Percentiles rank a stretch among this genome's conserved stretches.
phyloP scores from a whole-genome alignment of 805 yeast genomes.

The Kuraishia capsulata region DNA sequence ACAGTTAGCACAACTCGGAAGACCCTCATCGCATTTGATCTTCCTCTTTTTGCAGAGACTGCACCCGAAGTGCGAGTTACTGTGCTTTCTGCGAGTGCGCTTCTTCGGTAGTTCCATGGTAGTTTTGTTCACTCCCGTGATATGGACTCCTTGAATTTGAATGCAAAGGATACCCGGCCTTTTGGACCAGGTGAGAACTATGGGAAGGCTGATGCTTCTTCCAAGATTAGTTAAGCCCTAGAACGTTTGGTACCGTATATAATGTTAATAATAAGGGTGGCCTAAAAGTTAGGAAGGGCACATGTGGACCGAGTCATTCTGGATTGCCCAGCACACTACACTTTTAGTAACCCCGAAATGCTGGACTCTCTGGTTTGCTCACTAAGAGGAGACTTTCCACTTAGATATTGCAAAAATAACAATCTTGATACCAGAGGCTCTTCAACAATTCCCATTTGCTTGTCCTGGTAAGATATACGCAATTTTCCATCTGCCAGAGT shows the following conservation, averaged over 20 bases:
- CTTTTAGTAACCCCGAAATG: too few relatives aligned
- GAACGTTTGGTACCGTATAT: too few relatives aligned
- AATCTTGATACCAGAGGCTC: slow-evolving; percentile 57
- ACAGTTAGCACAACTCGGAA: slow-evolving; percentile 54
- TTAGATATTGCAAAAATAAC: slow-evolving; percentile 68
- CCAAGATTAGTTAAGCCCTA: too few relatives aligned
- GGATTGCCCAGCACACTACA: too few relatives aligned
- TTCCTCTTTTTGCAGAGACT: slow-evolving; percentile 55
- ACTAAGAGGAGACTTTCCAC: slow-evolving; percentile 59
- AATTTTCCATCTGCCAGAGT: slow-evolving; percentile 38
- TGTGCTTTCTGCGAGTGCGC: slow-evolving; percentile 39
- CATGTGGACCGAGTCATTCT: too few relatives aligned
- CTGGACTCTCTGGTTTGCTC: slow-evolving; percentile 40
- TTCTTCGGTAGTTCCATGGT: background rate
- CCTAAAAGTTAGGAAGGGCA: too few relatives aligned
- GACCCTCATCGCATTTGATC: slow-evolving; percentile 55
- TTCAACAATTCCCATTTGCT: slow-evolving; percentile 46
- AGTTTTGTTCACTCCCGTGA: too few relatives aligned
- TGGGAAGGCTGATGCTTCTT: too few relatives aligned
- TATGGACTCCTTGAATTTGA: too few relatives aligned
- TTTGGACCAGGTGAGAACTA: too few relatives aligned
- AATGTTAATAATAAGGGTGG: too few relatives aligned
- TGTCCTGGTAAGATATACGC: slow-evolving; percentile 30
- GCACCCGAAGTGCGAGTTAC: slow-evolving; percentile 71
- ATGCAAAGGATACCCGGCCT: too few relatives aligned